Conservation (phyloP, 129 eudicot genomes). For the Pittosporum tobira region DNA sequence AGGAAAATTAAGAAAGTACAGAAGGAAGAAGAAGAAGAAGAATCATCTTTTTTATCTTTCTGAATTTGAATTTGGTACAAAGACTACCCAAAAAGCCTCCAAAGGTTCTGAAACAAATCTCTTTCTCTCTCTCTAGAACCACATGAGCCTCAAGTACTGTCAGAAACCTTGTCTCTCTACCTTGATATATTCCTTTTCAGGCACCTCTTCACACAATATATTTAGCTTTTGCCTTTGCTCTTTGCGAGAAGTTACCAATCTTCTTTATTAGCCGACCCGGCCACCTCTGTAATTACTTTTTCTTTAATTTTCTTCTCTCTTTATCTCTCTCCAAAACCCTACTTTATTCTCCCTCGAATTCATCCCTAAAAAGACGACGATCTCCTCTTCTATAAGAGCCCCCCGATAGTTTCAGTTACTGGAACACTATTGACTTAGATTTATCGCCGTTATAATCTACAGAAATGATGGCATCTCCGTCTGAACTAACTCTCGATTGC, state of each 20-base stretch:
- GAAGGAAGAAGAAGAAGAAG: conserved; percentile 33
- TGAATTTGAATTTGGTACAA: conserved; percentile 23
- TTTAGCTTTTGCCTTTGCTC: conserved; percentile 37
- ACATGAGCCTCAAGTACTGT: conserved; percentile 43
- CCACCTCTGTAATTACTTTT: conserved; percentile 13
- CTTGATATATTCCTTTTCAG: conserved; percentile 29
- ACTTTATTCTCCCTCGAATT: conserved; percentile 70
- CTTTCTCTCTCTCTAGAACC: conserved; percentile 18
- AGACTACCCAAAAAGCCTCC: conserved; percentile 16
- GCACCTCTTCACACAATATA: conserved; percentile 23
- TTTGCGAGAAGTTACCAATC: conserved; percentile 76
- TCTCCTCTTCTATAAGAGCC: conserved; percentile 27
- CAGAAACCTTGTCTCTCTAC: conserved; percentile 12
- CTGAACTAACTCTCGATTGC: conserved; percentile 72
- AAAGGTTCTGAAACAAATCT: conserved; percentile 17
- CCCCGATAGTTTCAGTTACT: too few species aligned
- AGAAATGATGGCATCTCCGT: conserved; percentile 57
- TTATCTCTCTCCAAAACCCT: conserved; percentile 39
- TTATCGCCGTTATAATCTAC: neutral
- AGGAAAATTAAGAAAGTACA: too few species aligned
- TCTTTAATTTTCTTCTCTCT: conserved; percentile 19
- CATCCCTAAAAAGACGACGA: conserved; percentile 59
- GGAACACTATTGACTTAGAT: neutral
- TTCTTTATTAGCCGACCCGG: conserved; percentile 25
- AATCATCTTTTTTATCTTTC: conserved; percentile 39